Evolutionary conservation across 1,284 basidiomycete genomes (phyloP), one percentile per base, ranked within the genome.

Genomic region (Pascua sp.): DNA sequence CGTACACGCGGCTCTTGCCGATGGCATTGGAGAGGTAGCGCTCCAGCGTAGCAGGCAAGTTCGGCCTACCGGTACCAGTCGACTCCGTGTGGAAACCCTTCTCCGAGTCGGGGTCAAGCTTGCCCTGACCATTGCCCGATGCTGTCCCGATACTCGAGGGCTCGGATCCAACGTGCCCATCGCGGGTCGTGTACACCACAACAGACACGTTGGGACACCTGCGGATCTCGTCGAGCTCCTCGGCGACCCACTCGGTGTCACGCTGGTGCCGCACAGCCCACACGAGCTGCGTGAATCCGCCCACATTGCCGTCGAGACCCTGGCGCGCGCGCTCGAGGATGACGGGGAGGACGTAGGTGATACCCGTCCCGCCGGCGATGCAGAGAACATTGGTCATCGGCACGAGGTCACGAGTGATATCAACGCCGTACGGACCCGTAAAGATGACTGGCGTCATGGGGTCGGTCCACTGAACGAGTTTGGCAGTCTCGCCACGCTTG

Each of bases 381-480:
- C 63, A 65, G n/a, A 69, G 61, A n/a, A 71, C 84, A 50, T 66
- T 67, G 24, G 56, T 53, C 5, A 12, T 13, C 11, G 43, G 48
- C 2, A 53, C 32, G 40, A 51, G 51, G 4, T 42, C 40, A 24
- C 61, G 32, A 9, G 59, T 47, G 43, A 65, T 62, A 42, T 67
- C 53, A 2, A 38, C 51, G 41, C 69, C 69, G 45, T 68, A 69
- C 7, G 69, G 64, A 8, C 69, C 69, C 1, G 65, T 66, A 13
- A 71, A 53, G 49, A 71, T 69, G 24, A 68, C 59, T 5, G 64
- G 61, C 4, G 64, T 66, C 5, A 55, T 59, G 5, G 37, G 50
- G 16, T 10, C 46, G 8, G 5, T 37, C 15, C 51, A 37, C 0
- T 38, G 38, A 4, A 42, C 24, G 18, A 71, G 46, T 5, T 55